Base-by-base conservation (phyloP, 2,329 filamentous ascomycete genomes). In the Didymella segeticola region DNA sequence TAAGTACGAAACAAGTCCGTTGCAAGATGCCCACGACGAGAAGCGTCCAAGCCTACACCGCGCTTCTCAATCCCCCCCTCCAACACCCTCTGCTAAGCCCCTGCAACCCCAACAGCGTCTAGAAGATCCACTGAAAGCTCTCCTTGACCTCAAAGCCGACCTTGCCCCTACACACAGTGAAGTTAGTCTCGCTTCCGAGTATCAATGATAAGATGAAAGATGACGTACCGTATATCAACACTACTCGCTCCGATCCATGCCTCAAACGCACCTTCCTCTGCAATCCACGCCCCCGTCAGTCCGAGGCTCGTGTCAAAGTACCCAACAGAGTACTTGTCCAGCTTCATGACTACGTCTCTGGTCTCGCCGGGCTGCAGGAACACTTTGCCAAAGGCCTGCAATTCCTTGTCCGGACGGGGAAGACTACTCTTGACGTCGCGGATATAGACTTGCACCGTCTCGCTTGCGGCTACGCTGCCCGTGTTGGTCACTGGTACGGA, bases 401-500 rank as follows among this genome's bases (percentile, higher is more conserved):
- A 78, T 72, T 91, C 88, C 74, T 90, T 90, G 61, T 86, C 83
- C 0, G 88, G 88, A 19, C 88, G 77, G 0, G 83, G 83, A n/a
- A 90, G 77, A 9, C 81, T 77, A 1, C 85, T 85, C 68, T 83
- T 84, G 43, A 83, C 78, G 4, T 89, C 86, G n/a, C 80, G 79
- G 41, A 90, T 78, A 61, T 90, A 91, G 2, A 86, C 77, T 73
- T 91, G 88, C 7, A 90, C 83, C 29, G 84, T 86, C 68, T 90
- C 87, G 1, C 81, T 77, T 1, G 87, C 88, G 2, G 81, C 75
- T 67, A 82, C 71, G 0, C 67, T 58, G 3, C 88, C 88, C 0
- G 80, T 81, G 68, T 89, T 86, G 4, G 77, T 79, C 9, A 87
- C 78, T 1, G 77, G 75, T 5, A 83, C 72, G 2, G 74, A 77